Evolutionary conservation across 495 filamentous ascomycete genomes (phyloP).

Genomic region (Cercophora samala): DNA sequence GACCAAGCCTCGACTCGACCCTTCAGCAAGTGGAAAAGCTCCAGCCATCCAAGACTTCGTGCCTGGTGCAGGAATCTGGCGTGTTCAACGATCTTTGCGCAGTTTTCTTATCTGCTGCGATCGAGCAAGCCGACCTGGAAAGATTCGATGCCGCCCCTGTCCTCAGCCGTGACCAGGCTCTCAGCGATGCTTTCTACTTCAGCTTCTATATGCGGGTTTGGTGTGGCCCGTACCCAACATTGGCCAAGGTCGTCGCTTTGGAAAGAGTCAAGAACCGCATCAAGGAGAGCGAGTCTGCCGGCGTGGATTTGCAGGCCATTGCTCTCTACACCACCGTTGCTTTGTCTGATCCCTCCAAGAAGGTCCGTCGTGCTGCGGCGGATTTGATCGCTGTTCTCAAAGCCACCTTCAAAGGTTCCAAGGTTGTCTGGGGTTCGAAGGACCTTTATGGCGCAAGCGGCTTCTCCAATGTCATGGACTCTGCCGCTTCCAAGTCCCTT

Average conservation of each 20-base stretch:
- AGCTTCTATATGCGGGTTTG: constrained; percentile 75
- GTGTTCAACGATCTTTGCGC: constrained; percentile 57
- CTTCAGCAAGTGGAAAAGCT: constrained; percentile 36
- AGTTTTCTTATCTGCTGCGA: constrained; percentile 58
- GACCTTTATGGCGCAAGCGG: constrained; percentile 51
- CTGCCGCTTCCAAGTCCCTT: constrained; percentile 55
- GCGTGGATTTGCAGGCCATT: constrained; percentile 70
- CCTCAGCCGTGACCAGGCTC: constrained; percentile 53
- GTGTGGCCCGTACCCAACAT: constrained; percentile 64
- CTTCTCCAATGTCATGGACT: constrained; percentile 56
- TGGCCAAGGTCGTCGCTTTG: constrained; percentile 65
- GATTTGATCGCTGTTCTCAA: constrained; percentile 55
- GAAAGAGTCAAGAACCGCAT: constrained; percentile 55
- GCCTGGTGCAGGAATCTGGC: constrained; percentile 43
- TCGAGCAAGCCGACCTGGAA: constrained; percentile 48
- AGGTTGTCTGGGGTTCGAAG: constrained; percentile 35
- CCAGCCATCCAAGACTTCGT: constrained; percentile 43
- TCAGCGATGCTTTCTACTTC: constrained; percentile 62
- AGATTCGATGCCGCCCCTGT: constrained; percentile 57
- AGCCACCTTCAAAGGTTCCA: constrained; percentile 22
- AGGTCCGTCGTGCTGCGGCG: constrained; percentile 70
- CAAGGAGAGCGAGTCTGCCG: constrained; percentile 42
- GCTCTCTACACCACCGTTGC: constrained; percentile 73
- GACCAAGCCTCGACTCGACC: constrained; percentile 23
- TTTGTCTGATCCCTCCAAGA: constrained; percentile 67